Evolutionary conservation across 768 basidiomycete genomes (phyloP).

Genomic region (Phallus indusiatus): DNA sequence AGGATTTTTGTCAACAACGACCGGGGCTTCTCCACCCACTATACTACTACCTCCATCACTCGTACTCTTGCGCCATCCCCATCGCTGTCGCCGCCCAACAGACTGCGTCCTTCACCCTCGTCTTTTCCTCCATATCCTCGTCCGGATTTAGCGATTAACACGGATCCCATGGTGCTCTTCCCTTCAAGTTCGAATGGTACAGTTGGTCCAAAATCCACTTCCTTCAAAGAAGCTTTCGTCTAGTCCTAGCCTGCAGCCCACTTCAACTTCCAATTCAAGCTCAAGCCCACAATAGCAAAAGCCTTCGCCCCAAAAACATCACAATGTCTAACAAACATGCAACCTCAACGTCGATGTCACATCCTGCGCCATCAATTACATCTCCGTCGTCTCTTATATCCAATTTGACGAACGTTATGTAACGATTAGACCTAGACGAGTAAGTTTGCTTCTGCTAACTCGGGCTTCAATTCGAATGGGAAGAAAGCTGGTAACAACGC

Average conservation of each 20-base stretch:
- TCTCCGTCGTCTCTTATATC: not conserved
- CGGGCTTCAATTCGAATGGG: too few relatives aligned
- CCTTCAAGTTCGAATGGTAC: too few relatives aligned
- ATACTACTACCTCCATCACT: too few relatives aligned
- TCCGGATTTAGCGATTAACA: too few relatives aligned
- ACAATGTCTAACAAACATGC: not conserved
- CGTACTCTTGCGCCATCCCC: not conserved
- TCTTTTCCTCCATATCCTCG: too few relatives aligned
- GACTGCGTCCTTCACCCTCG: not conserved
- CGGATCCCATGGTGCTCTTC: too few relatives aligned
- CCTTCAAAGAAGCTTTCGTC: not conserved
- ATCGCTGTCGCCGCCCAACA: not conserved
- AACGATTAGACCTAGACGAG: not conserved
- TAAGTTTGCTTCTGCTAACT: not conserved
- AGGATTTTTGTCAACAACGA: too few relatives aligned
- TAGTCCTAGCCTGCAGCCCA: not conserved
- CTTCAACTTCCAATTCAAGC: too few relatives aligned
- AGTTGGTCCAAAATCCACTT: not conserved
- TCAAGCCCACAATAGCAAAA: not conserved
- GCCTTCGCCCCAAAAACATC: not conserved
- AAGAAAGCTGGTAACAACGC: not conserved
- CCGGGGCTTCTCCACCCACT: too few relatives aligned
- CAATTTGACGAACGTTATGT: not conserved
- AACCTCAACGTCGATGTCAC: not conserved
- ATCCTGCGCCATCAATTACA: not conserved